A percentile compares a stretch with the other conserved stretches of the same genome.
These are phyloP conservation scores for Haplographium delicatum DNA, from an alignment of 495 filamentous ascomycete species.

Conservation along the genomic window DNA sequence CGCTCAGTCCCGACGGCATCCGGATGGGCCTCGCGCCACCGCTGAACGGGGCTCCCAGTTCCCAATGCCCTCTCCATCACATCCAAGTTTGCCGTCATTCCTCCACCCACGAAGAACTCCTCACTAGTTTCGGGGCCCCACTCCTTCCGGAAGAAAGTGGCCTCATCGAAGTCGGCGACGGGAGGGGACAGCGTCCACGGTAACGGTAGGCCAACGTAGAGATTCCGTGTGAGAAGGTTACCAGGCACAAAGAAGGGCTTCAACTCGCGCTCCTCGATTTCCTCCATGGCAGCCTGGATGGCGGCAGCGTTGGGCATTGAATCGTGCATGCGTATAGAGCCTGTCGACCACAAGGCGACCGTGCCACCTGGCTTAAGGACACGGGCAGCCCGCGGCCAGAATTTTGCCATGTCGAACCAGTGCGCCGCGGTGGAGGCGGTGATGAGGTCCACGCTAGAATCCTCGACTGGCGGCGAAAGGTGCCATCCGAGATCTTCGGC, in stretches of 20 bases:
- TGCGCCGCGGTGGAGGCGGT: constrained; percentile 47
- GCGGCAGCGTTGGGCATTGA: constrained; percentile 29
- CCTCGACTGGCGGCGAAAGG: constrained; percentile 10
- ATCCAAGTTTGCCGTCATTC: not conserved
- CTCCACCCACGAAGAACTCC: constrained; percentile 12
- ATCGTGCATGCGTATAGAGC: constrained; percentile 18
- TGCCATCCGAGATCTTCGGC: constrained; percentile 35
- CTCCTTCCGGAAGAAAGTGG: constrained; percentile 25
- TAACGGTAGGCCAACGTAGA: constrained; percentile 40
- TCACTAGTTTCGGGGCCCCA: constrained; percentile 1
- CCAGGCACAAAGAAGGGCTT: constrained; percentile 32
- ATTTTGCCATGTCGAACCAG: constrained; percentile 56
- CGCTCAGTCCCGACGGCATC: constrained; percentile 9
- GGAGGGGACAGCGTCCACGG: constrained; percentile 42
- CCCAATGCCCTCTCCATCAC: constrained; percentile 6
- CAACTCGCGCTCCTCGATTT: constrained; percentile 27
- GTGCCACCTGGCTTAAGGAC: constrained; percentile 49
- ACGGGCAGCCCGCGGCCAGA: constrained; percentile 52
- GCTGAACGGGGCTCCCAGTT: constrained; percentile 12
- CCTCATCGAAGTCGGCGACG: constrained; percentile 36
- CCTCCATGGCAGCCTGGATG: constrained; percentile 30
- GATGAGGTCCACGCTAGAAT: constrained; percentile 45
- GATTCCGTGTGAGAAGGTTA: constrained; percentile 28
- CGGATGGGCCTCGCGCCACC: constrained; percentile 18
- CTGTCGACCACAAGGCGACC: constrained; percentile 45